Percentiles rank a stretch among this genome's conserved stretches.
Conservation (phyloP, 768 basidiomycete species). For the Tylopilus intermedius region DNA sequence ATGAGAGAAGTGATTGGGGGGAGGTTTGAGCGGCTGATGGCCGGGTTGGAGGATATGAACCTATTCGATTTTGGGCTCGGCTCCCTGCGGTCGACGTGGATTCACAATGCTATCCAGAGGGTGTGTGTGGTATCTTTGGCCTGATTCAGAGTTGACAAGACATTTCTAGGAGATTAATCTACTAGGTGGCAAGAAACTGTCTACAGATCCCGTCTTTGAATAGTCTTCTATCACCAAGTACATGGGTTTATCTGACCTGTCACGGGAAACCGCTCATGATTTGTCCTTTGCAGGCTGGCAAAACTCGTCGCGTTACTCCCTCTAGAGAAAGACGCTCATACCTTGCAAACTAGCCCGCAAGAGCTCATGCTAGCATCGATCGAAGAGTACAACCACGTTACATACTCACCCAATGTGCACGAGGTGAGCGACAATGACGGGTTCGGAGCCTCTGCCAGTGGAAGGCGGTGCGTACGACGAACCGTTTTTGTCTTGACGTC, state of each 20-base stretch:
- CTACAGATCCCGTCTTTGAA: constrained; percentile 43
- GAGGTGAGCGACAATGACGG: constrained; percentile 12
- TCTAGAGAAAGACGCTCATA: constrained; percentile 24
- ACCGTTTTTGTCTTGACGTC: neutral
- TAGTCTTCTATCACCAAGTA: constrained; percentile 41
- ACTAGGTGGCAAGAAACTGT: constrained; percentile 16
- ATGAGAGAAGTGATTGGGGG: constrained; percentile 15
- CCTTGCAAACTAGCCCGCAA: constrained; percentile 25
- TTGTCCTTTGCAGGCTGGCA: constrained; percentile 28
- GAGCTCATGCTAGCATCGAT: constrained; percentile 44
- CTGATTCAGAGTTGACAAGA: neutral
- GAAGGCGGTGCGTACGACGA: constrained; percentile 13
- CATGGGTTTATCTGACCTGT: neutral
- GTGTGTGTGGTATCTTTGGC: constrained; percentile 11
- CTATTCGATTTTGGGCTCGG: constrained; percentile 48
- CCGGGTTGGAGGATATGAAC: constrained; percentile 31
- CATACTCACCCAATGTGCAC: neutral
- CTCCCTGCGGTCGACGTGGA: constrained; percentile 46
- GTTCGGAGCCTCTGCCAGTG: neutral
- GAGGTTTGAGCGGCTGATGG: constrained; percentile 19
- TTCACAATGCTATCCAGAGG: constrained; percentile 45
- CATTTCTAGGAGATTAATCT: constrained; percentile 15
- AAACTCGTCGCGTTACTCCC: constrained; percentile 35
- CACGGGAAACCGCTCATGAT: constrained; percentile 1
- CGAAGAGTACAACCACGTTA: constrained; percentile 35